Conservation (phyloP, 768 basidiomycete genomes). For the Amanita thiersii region DNA sequence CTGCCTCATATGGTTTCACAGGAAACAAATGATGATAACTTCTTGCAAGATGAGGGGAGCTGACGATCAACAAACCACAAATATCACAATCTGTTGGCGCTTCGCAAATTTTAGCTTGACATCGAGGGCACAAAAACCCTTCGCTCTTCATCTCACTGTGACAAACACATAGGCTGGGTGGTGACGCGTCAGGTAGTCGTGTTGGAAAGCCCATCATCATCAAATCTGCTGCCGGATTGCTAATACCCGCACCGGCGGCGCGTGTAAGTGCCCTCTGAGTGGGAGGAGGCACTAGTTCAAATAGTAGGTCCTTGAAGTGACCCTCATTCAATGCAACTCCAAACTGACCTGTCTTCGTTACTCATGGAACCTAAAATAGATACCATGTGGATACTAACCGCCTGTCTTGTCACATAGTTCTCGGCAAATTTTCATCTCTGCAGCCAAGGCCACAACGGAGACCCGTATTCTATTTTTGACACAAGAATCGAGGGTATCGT, state of each 20-base stretch:
- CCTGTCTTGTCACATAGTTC: slow-evolving; percentile 88
- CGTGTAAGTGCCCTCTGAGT: slow-evolving; percentile 59
- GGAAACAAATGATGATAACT: slow-evolving; percentile 97
- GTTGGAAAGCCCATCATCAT: slow-evolving; percentile 99
- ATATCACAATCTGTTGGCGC: slow-evolving; percentile 98
- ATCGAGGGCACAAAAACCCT: slow-evolving; percentile 93
- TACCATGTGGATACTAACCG: slow-evolving; percentile 41
- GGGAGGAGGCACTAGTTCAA: slow-evolving; percentile 93
- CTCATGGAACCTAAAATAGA: slow-evolving; percentile 7
- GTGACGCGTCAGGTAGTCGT: slow-evolving; percentile 75
- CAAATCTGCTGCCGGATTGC: slow-evolving; percentile 73
- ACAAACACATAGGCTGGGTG: slow-evolving; percentile 84
- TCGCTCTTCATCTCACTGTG: slow-evolving; percentile 89
- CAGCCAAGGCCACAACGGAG: slow-evolving; percentile 88
- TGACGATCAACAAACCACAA: slow-evolving; percentile 96
- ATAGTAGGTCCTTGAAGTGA: slow-evolving; percentile 91
- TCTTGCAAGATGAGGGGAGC: slow-evolving; percentile 92
- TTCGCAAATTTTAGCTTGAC: slow-evolving; percentile 90
- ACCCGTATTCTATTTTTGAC: slow-evolving; percentile 81
- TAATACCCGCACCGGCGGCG: slow-evolving; percentile 24
- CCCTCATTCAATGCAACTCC: slow-evolving; percentile 98
- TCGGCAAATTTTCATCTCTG: slow-evolving; percentile 97
- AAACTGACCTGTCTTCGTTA: slow-evolving; percentile 55
- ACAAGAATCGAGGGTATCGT: slow-evolving; percentile 86
- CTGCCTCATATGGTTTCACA: slow-evolving; percentile 73